Evolutionary conservation across 495 filamentous ascomycete species (phyloP).

Genomic region (Monascus purpureus): DNA sequence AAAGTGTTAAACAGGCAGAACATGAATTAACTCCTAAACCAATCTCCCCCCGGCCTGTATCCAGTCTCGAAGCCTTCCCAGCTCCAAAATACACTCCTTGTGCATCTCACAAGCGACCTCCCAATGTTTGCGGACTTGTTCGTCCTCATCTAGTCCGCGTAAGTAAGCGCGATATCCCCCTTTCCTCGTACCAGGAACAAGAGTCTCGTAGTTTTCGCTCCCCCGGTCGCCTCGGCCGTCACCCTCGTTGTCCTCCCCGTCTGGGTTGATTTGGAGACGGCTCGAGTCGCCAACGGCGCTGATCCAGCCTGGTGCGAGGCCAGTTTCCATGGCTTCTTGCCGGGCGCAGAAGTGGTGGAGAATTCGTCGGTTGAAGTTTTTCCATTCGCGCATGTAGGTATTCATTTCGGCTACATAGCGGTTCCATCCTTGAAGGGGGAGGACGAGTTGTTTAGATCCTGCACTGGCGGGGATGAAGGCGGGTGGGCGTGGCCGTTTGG

Average conservation of each 20-base stretch:
- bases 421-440: slow-evolving; percentile 35
- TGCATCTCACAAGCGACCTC: slow-evolving; percentile 49
- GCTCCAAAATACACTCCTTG: slow-evolving; percentile 42
- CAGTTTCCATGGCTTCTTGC: slow-evolving; percentile 36
- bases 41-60: slow-evolving; percentile 27
- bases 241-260: slow-evolving; percentile 9
- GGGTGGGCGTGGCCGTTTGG: slow-evolving; percentile 37
- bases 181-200: slow-evolving; percentile 16
- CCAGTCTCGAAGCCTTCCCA: slow-evolving; percentile 41
- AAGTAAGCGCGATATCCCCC: slow-evolving; percentile 45
- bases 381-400: slow-evolving; percentile 57
- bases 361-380: slow-evolving; percentile 49
- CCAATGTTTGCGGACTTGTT: slow-evolving; percentile 49
- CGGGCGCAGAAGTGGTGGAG: slow-evolving; percentile 52
- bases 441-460: slow-evolving; percentile 14
- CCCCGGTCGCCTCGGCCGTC: slow-evolving; percentile 5
- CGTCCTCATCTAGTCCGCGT: slow-evolving; percentile 48
- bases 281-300: slow-evolving; percentile 35
- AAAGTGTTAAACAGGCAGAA: too few relatives aligned
- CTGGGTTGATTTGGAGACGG: slow-evolving; percentile 14
- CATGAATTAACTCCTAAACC: slow-evolving; percentile 4
- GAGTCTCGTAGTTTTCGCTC: slow-evolving; percentile 7
- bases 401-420: slow-evolving; percentile 49
- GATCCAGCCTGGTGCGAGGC: slow-evolving; percentile 42
- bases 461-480: slow-evolving; percentile 5